Base-by-base conservation (phyloP, 2,329 filamentous ascomycete genomes). In the Corynespora cassiicola region DNA sequence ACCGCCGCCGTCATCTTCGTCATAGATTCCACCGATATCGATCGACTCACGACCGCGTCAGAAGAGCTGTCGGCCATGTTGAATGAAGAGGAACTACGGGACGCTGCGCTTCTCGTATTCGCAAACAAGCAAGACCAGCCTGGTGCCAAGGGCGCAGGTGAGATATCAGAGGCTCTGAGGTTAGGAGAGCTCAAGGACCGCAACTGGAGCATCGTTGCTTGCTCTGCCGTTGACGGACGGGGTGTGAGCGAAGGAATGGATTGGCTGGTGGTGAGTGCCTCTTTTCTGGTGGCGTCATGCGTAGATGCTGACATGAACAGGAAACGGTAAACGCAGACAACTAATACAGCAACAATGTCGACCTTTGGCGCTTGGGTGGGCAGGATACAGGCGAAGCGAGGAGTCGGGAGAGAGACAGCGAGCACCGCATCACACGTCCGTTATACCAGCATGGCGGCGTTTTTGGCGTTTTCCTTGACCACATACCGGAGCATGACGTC, bases 71-170 rank as follows among this genome's bases (percentile, higher is more conserved):
- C 86, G 40, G 89, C 91, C 11, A 99, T 99, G 94, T 74, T 99
- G 49, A 95, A 95, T 64, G 94, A 99, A 73, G 94, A 97, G 52
- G 92, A 99, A 72, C 80, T 99, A 38, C 88, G 90, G 65, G 94
- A 97, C 63, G 92, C 94, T 9, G 85, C 90, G 15, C 75, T 99
- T 37, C 75, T 99, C 37, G 94, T 99, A 8, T 99, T 97, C 71
- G 94, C 94, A 61, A 99, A 99, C 75, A 99, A 99, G 76, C 94
- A 99, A 71, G 94, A 99, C 73, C 90, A 97, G 71, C 92, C 92
- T 2, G 94, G 94, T 12, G 92, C 94, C 31, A 95, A 96, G 74
- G 94, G 92, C 2, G 94, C 94, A 1, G 94, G 90, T 12, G 94
- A 97, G 69, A 99, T 99, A 50, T 95, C 89, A 39, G 92, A 97